phyloP scores from a whole-genome alignment of 2,329 filamentous ascomycete species.

The Colletotrichum liaoningense region DNA sequence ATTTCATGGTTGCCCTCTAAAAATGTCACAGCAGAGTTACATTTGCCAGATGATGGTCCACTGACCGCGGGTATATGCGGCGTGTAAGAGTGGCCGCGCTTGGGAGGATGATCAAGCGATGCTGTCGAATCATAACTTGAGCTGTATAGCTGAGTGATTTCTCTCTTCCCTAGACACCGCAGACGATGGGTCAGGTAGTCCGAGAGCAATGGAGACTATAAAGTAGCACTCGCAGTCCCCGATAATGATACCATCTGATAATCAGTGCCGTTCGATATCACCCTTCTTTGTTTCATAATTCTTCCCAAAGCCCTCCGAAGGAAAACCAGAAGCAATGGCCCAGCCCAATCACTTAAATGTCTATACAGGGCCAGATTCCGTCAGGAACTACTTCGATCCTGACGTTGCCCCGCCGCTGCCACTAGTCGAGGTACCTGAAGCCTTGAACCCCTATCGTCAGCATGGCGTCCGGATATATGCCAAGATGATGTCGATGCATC shows the following conservation, averaged over 20 bases:
- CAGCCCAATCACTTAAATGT: conserved; percentile 58
- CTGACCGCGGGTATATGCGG: background rate
- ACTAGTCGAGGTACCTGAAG: conserved; percentile 69
- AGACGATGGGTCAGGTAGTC: no score
- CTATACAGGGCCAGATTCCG: conserved; percentile 66
- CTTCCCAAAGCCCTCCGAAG: background rate
- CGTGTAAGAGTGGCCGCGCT: background rate
- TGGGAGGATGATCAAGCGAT: background rate
- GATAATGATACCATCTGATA: background rate
- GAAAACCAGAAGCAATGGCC: background rate
- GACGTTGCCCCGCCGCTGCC: conserved; percentile 68
- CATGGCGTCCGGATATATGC: conserved; percentile 73
- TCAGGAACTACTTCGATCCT: conserved; percentile 70
- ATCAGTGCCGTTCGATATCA: background rate
- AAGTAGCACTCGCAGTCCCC: background rate
- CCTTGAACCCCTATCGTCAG: conserved; percentile 66
- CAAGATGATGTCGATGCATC: conserved; percentile 74
- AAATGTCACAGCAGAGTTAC: background rate
- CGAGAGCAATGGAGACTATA: background rate
- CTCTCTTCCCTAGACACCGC: no score
- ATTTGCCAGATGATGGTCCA: background rate
- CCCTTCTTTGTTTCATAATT: conserved; percentile 1
- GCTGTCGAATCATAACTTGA: background rate
- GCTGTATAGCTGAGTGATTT: background rate
- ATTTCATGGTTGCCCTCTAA: background rate